Base-by-base conservation (phyloP, 208 protist species). In the Crithidia bombi region DNA sequence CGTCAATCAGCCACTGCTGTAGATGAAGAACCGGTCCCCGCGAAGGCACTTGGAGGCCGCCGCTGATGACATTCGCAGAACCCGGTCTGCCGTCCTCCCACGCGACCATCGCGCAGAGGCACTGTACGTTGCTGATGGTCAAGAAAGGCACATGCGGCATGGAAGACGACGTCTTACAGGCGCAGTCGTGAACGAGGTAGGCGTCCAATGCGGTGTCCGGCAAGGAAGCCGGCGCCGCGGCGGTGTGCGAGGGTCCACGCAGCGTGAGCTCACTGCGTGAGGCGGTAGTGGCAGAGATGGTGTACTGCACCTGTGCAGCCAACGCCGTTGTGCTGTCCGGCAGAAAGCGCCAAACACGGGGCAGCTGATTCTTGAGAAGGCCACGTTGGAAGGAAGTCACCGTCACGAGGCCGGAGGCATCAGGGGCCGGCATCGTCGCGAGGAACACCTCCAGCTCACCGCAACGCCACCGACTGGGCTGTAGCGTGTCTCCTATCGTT, bases 361-460 rank as follows among this genome's bases (percentile, higher is more conserved):
- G 71, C 30, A 93, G 75, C 59, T 91, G 85, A n/a, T 68, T 47
- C 17, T 81, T 68, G 6, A 83, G 56, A 17, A 78, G 49, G 52
- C 75, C 85, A 33, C 87, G 81, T 39, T 83, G 36, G 67, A 91
- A 87, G 26, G 73, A 56, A 1, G 70, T 65, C 30, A 75, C 35
- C 11, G 68, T 64, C 1, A 89, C 51, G 52, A 44, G 15, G 3
- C 26, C 30, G 1, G 25, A 33, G 5, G 58, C n/a, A 43, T 26
- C 11, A 30, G 21, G 39, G 54, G 58, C 67, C 65, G 70, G 66
- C 84, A 93, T 62, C 36, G 55, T 64, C 43, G 69, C 61, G 35
- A 93, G 62, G 17, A 82, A 59, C 7, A 92, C 15, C 56, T 92
- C 87, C 39, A 89, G 35, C 41, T 69, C 52, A 2, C 70, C 43